Percentiles rank a stretch among this genome's conserved stretches.
phyloP scores from a whole-genome alignment of 2,329 filamentous ascomycete genomes.

The Arthrobotrys iridis region DNA sequence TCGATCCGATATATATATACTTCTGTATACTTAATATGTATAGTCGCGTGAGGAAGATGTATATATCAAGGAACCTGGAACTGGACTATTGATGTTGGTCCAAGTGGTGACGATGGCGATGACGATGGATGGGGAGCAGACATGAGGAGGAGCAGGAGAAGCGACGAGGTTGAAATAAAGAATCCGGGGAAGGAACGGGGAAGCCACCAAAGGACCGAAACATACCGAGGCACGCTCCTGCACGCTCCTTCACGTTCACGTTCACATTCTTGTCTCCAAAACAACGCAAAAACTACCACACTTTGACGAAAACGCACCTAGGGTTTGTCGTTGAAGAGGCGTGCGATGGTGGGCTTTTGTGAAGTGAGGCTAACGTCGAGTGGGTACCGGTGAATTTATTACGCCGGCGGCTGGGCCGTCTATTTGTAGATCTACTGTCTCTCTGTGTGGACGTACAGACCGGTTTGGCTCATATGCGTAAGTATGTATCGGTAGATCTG shows the following conservation, averaged over 20 bases:
- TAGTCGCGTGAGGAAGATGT: background rate
- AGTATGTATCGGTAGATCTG: too few relatives aligned
- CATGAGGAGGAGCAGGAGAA: background rate
- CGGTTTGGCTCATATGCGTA: too few relatives aligned
- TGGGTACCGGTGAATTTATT: background rate
- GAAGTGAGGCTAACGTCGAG: too few relatives aligned
- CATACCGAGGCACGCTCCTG: slow-evolving; percentile 27
- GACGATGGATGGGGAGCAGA: background rate
- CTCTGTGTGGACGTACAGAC: too few relatives aligned
- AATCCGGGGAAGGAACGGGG: slow-evolving; percentile 21
- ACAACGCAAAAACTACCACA: slow-evolving; percentile 41
- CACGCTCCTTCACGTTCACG: slow-evolving; percentile 19
- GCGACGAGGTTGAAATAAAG: slow-evolving; percentile 47
- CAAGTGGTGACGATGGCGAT: background rate
- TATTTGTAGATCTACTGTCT: background rate
- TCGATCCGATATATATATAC: background rate
- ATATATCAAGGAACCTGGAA: background rate
- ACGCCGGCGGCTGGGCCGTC: background rate
- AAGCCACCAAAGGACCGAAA: slow-evolving; percentile 9
- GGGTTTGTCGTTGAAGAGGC: background rate
- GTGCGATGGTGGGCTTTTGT: background rate
- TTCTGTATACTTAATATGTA: background rate
- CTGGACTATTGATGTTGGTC: slow-evolving; percentile 6
- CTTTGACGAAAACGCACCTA: background rate
- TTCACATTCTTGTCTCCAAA: background rate